Conservation (phyloP, 257 asterid genomes). For the Anisodus tanguticus region DNA sequence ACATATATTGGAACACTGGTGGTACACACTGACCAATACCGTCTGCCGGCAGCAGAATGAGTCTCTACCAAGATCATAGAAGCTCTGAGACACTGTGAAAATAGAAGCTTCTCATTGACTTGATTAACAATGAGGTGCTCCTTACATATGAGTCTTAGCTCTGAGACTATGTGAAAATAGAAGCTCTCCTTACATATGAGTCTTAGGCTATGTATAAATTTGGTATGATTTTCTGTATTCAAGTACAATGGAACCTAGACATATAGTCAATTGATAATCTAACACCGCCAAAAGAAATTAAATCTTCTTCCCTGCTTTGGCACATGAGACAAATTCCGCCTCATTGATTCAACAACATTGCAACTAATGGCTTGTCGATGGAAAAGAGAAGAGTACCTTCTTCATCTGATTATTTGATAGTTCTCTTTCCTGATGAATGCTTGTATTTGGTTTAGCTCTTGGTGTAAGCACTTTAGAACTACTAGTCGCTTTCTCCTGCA, state of each 20-base stretch:
- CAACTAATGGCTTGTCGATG: slow-evolving; percentile 4
- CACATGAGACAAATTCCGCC: neutral
- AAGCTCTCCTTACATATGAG: neutral
- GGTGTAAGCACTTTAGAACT: slow-evolving; percentile 38
- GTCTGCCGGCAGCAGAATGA: neutral
- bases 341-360: neutral
- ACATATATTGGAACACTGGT: neutral
- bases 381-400: slow-evolving; percentile 49
- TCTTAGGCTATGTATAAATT: neutral
- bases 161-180: neutral
- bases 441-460: slow-evolving; percentile 43
- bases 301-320: neutral
- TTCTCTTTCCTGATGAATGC: slow-evolving; percentile 40
- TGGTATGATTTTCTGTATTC: neutral
- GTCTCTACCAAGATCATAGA: neutral
- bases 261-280: neutral
- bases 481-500: slow-evolving; percentile 58
- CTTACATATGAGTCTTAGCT: neutral
- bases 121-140: neutral
- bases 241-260: neutral
- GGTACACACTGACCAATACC: neutral
- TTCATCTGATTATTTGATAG: slow-evolving; percentile 42
- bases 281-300: neutral
- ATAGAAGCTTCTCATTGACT: neutral
- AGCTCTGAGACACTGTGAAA: neutral